Conservation (phyloP, 164 flowering plant genomes). For the Umbilicus rupestris region DNA sequence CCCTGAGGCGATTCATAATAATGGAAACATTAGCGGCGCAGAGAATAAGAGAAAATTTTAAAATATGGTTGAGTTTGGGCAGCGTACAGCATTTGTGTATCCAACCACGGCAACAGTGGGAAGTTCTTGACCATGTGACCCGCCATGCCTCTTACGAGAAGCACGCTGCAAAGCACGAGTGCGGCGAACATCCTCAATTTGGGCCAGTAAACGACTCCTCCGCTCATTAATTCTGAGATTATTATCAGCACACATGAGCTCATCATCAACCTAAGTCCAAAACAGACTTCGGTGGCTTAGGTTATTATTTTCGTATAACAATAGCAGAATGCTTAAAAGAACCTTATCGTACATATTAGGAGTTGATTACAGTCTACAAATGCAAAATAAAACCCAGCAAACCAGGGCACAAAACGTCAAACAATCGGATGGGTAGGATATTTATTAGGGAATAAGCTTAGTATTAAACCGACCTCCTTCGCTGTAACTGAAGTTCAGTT, state of each 20-base stretch:
- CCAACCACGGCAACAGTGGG: slow-evolving; percentile 94
- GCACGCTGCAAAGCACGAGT: slow-evolving; percentile 92
- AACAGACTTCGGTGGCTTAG: not conserved
- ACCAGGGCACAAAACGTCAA: not conserved
- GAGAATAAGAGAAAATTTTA: not conserved
- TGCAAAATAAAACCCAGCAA: not conserved
- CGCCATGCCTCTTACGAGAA: slow-evolving; percentile 72
- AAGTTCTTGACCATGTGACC: slow-evolving; percentile 45
- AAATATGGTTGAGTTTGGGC: slow-evolving; percentile 1
- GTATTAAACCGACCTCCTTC: slow-evolving; percentile 51
- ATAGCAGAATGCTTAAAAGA: no score
- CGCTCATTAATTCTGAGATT: slow-evolving; percentile 59
- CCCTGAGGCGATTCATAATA: slow-evolving; percentile 38
- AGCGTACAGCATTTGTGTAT: slow-evolving; percentile 96
- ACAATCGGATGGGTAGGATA: not conserved
- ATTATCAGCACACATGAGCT: not conserved
- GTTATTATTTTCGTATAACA: not conserved
- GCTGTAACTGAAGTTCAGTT: slow-evolving; percentile 94
- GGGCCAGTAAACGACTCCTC: slow-evolving; percentile 43
- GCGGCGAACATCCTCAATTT: slow-evolving; percentile 81
- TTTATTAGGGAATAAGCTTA: not conserved
- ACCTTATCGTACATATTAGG: no score
- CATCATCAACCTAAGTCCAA: not conserved
- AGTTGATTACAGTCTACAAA: no score
- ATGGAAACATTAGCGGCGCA: not conserved